A percentile compares a stretch with the other conserved stretches of the same genome.
Conservation (phyloP, 345 rosid genomes). For the Gossypium sturtianum region DNA sequence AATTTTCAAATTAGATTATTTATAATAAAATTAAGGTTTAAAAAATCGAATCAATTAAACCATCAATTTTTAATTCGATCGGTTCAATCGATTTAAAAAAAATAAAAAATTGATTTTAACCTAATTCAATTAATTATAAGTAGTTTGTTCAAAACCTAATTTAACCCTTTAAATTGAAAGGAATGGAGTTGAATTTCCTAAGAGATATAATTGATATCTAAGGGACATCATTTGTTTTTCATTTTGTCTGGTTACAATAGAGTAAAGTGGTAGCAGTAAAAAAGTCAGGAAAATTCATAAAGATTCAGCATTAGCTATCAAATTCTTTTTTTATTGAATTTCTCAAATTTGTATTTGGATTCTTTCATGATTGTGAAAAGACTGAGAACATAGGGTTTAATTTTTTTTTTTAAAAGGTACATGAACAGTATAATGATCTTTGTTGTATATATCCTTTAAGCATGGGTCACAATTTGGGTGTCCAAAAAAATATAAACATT, state of each 20-base stretch:
- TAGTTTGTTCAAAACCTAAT: too few species aligned
- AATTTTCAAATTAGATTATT: too few species aligned
- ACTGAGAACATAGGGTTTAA: background rate
- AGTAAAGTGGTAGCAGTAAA: background rate
- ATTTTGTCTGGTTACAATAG: background rate
- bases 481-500: background rate
- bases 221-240: background rate
- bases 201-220: background rate
- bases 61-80: too few species aligned
- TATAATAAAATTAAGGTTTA: too few species aligned
- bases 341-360: background rate
- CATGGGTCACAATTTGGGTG: constrained; percentile 2
- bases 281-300: background rate
- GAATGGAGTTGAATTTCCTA: too few species aligned
- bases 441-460: constrained; percentile 3
- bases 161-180: too few species aligned
- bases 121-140: too few species aligned
- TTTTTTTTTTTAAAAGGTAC: background rate
- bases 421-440: constrained; percentile 11
- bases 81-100: too few species aligned
- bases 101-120: too few species aligned
- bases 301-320: background rate
- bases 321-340: background rate
- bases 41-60: too few species aligned
- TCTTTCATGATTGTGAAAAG: constrained; percentile 7